A percentile compares a stretch with the other conserved stretches of the same genome.
Conservation (phyloP, 106 monocot species). For the Dactylorhiza incarnata region DNA sequence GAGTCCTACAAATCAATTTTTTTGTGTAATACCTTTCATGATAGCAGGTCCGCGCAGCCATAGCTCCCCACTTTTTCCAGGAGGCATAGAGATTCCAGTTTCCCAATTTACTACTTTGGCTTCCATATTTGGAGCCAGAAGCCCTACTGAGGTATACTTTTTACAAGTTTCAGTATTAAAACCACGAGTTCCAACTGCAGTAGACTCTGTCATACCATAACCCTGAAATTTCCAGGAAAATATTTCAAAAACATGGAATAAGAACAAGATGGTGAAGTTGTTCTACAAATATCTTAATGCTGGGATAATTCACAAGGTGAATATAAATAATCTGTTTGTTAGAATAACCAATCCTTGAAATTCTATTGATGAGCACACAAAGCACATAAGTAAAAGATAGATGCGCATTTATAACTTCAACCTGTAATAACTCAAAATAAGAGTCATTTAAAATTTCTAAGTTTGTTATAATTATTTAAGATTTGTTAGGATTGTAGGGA, state of each 20-base stretch:
- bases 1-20: too few relatives aligned
- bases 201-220: conserved; percentile 84
- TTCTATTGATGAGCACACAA: not conserved
- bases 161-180: conserved; percentile 37
- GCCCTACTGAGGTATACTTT: conserved; percentile 58
- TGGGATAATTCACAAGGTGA: not conserved
- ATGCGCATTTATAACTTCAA: not conserved
- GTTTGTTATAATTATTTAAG: not conserved
- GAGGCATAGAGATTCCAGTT: conserved; percentile 40
- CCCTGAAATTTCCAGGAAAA: conserved; percentile 37
- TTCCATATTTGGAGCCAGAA: conserved; percentile 80
- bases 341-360: not conserved
- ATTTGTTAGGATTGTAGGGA: too few relatives aligned
- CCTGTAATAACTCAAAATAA: not conserved
- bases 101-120: conserved; percentile 54
- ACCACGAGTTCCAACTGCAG: conserved; percentile 77
- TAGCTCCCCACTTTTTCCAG: conserved; percentile 54
- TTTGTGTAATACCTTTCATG: conserved; percentile 55
- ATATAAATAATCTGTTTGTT: not conserved
- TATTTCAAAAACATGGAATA: not conserved
- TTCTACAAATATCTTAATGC: not conserved
- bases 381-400: not conserved
- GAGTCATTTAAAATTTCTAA: not conserved
- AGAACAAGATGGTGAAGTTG: not conserved
- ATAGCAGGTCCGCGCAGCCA: conserved; percentile 62